Conservation (phyloP, 2,329 filamentous ascomycete genomes). For the Colletotrichum sp. region DNA sequence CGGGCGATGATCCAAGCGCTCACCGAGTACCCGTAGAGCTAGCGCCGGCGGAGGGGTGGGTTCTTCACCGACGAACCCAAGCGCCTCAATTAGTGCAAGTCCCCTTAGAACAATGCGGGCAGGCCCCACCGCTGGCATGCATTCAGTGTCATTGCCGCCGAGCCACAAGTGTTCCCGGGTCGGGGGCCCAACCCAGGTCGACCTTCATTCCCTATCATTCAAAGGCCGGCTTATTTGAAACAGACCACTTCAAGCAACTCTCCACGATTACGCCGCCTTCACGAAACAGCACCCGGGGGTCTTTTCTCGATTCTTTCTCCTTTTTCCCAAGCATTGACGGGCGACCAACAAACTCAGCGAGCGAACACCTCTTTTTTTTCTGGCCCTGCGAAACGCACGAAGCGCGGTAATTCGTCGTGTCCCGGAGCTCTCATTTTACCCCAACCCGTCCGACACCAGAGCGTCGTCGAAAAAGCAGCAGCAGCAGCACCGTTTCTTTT, state of each 20-base stretch:
- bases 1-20: not conserved
- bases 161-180: constrained; percentile 8
- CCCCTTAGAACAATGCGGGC: constrained; percentile 18
- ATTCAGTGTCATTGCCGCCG: constrained; percentile 1
- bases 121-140: constrained; percentile 9
- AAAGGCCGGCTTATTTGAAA: constrained; percentile 18
- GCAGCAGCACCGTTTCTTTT: not conserved
- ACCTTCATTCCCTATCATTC: constrained; percentile 15
- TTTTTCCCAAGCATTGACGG: not conserved
- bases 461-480: not conserved
- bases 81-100: constrained; percentile 20
- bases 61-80: constrained; percentile 7
- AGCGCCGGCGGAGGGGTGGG: not conserved
- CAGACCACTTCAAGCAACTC: constrained; percentile 16
- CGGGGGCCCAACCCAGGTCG: constrained; percentile 3
- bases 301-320: not conserved
- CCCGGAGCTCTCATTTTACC: not conserved
- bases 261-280: not conserved
- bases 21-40: constrained; percentile 1
- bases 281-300: constrained; percentile 1
- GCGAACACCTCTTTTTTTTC: not conserved
- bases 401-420: not conserved
- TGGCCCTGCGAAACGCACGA: not conserved
- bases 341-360: not conserved
- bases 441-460: constrained; percentile 9